Evolutionary conservation across 345 rosid genomes (phyloP), one percentile per base, ranked within the genome.

Genomic region (Barbarea vulgaris): DNA sequence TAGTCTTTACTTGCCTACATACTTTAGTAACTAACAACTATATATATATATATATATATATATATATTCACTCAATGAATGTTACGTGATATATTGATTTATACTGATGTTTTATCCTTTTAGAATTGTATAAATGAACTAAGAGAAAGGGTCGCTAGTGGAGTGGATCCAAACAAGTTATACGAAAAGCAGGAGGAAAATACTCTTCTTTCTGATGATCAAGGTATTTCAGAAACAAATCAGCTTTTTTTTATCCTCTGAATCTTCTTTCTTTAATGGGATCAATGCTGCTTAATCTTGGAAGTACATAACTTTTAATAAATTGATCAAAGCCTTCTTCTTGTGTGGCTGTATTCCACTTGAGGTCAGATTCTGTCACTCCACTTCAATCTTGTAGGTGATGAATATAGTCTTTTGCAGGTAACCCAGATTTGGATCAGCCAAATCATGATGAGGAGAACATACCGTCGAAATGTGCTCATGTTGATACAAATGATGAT

Each of bases 151-250:
- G 94, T 95, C 42, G 97, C 93, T 22, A 69, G 70, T 2, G 97
- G 99, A 79, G 89, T 88, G 74, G 97, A 92, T 83, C 93, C 90
- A 39, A 84, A 89, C 15, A 88, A 87, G 76, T 77, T 89, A 74
- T 88, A 81, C 67, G 92, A 86, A 72, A 69, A 76, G 51, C 83
- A 77, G 30, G 68, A 69, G 19, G 87, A 81, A 37, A 50, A 69
- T 56, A 71, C 64, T 73, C 67, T 1, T 76, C 84, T 74, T 56
- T 76, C 46, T 51, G 64, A 79, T 42, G 85, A 85, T 44, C 86
- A 82, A 79, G 93, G 98, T 90, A 85, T 60, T 50, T 56, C 9
- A 21, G n/a, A n/a, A 54, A 70, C 24, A 21, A 1, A 62, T 63
- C 14, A 70, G 67, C 4, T 18, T 61, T 57, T 21, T 25, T 61